Evolutionary conservation across 805 yeast species (phyloP).

Genomic region (Candida gorgasii): DNA sequence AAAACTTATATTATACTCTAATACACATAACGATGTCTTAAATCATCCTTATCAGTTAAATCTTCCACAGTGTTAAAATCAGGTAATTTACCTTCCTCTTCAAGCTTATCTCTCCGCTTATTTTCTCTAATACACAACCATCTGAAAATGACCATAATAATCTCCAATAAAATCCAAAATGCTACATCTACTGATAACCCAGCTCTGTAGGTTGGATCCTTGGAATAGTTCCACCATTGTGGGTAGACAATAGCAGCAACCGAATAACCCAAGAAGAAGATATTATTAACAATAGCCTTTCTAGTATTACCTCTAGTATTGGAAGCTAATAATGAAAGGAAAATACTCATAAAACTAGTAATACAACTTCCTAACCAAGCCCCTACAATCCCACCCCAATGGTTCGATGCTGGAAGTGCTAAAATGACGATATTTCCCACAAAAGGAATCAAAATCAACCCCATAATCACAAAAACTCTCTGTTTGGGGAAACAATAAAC

Average conservation of each 20-base stretch:
- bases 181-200: slow-evolving; percentile 38
- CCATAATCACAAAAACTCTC: slow-evolving; percentile 18
- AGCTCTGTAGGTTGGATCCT: slow-evolving; percentile 49
- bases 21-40: not conserved
- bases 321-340: slow-evolving; percentile 32
- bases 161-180: slow-evolving; percentile 20
- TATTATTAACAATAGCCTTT: slow-evolving; percentile 47
- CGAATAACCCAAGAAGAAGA: slow-evolving; percentile 49
- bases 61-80: slow-evolving; percentile 34
- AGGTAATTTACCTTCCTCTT: slow-evolving; percentile 24
- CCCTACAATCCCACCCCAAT: slow-evolving; percentile 22
- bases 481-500: slow-evolving; percentile 20
- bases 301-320: slow-evolving; percentile 61
- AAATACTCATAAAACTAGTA: slow-evolving; percentile 16
- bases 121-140: slow-evolving; percentile 34
- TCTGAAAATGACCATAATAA: slow-evolving; percentile 21
- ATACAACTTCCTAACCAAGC: slow-evolving; percentile 18
- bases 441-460: slow-evolving; percentile 20
- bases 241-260: slow-evolving; percentile 60
- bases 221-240: slow-evolving; percentile 43
- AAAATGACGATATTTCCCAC: slow-evolving; percentile 21
- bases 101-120: slow-evolving; percentile 31
- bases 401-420: slow-evolving; percentile 14
- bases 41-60: slow-evolving; percentile 48
- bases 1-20: not conserved